A percentile compares a stretch with the other conserved stretches of the same genome.
Evolutionary conservation across 352 stramenopile species (phyloP).

Genomic region (Vaucheria bursata): DNA sequence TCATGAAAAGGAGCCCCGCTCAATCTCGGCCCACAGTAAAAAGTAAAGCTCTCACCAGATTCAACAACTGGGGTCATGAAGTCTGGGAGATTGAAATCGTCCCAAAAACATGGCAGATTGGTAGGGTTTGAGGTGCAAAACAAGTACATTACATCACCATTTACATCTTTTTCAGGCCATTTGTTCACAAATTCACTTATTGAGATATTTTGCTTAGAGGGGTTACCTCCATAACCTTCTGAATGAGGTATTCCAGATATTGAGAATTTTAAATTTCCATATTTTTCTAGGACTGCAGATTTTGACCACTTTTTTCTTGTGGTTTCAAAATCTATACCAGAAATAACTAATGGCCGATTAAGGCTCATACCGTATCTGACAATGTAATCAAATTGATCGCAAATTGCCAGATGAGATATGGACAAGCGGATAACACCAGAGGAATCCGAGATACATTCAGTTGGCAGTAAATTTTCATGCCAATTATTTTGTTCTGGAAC

Average conservation of each 20-base stretch:
- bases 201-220: not conserved
- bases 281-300: not conserved
- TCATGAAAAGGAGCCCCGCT: conserved; percentile 21
- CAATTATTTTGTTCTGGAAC: no score
- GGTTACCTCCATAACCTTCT: not conserved
- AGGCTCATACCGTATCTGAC: not conserved
- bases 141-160: not conserved
- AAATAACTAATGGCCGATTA: not conserved
- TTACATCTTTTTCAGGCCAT: not conserved
- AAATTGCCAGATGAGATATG: no score
- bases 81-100: conserved; percentile 10
- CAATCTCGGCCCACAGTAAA: conserved; percentile 8
- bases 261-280: not conserved
- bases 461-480: no score
- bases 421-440: no score
- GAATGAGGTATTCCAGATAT: conserved; percentile 9
- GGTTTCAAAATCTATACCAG: not conserved
- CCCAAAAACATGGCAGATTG: conserved; percentile 4
- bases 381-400: no score
- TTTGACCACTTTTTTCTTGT: not conserved
- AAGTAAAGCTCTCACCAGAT: conserved; percentile 15
- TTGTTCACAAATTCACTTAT: not conserved
- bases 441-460: no score
- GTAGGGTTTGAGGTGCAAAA: not conserved
- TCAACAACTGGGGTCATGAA: conserved; percentile 5